Evolutionary conservation across 768 basidiomycete species (phyloP).

Genomic region (Amanita pallidorosea): DNA sequence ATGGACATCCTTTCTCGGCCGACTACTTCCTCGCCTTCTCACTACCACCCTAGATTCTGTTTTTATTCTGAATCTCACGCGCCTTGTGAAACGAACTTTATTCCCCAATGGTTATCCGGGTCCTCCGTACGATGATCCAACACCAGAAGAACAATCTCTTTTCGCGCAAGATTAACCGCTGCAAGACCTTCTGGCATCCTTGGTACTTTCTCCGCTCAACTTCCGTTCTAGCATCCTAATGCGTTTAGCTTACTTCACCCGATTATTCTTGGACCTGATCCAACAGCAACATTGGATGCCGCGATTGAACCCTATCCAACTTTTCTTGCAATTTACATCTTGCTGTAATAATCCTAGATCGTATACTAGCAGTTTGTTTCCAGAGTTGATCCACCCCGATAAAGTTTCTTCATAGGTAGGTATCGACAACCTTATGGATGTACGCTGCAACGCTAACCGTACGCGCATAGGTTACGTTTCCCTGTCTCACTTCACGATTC

Average conservation of each 20-base stretch:
- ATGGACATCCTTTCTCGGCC: conserved; percentile 50
- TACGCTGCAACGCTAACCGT: neutral
- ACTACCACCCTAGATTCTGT: conserved; percentile 38
- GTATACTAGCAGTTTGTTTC: conserved; percentile 63
- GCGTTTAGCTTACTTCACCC: conserved; percentile 31
- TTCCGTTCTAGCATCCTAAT: neutral
- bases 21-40: conserved; percentile 63
- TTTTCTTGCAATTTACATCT: conserved; percentile 73
- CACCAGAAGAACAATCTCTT: conserved; percentile 59
- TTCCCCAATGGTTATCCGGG: conserved; percentile 90
- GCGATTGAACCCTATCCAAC: conserved; percentile 55
- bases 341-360: conserved; percentile 62
- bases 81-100: conserved; percentile 53
- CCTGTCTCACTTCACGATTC: neutral
- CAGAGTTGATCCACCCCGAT: conserved; percentile 43
- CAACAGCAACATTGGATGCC: conserved; percentile 33
- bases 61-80: conserved; percentile 42
- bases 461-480: neutral
- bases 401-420: neutral
- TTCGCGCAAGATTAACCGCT: conserved; percentile 33
- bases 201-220: conserved; percentile 17
- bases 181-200: conserved; percentile 25
- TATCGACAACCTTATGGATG: too few relatives aligned
- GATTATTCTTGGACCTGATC: conserved; percentile 44
- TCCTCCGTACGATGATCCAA: conserved; percentile 62